These are phyloP conservation scores for Knoxdaviesia capensis DNA, from an alignment of 2,329 filamentous ascomycete genomes.

Conservation along the genomic window DNA sequence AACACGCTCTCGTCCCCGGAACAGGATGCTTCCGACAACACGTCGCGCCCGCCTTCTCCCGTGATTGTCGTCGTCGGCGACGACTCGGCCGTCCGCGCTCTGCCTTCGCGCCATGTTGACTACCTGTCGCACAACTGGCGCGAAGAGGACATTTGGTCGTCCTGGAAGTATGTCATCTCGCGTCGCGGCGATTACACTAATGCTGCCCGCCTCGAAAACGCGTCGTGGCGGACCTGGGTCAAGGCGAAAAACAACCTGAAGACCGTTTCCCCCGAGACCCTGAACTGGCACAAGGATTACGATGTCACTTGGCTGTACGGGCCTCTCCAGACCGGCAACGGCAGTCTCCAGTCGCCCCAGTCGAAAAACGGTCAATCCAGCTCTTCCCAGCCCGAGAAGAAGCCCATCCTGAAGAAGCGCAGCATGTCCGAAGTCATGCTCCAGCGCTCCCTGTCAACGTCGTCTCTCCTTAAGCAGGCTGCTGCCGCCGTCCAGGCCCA, in stretches of 20 bases:
- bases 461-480: constrained; percentile 76
- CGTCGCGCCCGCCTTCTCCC: constrained; percentile 38
- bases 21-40: constrained; percentile 26
- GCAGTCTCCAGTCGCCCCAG: constrained; percentile 26
- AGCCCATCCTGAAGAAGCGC: constrained; percentile 89
- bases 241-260: constrained; percentile 75
- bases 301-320: constrained; percentile 97
- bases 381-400: constrained; percentile 52
- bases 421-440: constrained; percentile 94
- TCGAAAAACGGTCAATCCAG: constrained; percentile 21
- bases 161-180: constrained; percentile 82
- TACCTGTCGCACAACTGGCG: constrained; percentile 86
- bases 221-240: constrained; percentile 92
- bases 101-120: constrained; percentile 79
- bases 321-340: constrained; percentile 57
- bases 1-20: constrained; percentile 32
- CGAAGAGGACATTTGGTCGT: constrained; percentile 94
- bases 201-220: constrained; percentile 71
- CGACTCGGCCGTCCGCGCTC: constrained; percentile 52
- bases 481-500: constrained; percentile 73
- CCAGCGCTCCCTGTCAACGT: constrained; percentile 69
- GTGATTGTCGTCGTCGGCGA: constrained; percentile 36
- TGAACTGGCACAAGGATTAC: constrained; percentile 96
- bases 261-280: constrained; percentile 73
- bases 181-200: constrained; percentile 65